Base-by-base conservation (phyloP, 2,329 filamentous ascomycete genomes). In the Ophiostoma ulmi region DNA sequence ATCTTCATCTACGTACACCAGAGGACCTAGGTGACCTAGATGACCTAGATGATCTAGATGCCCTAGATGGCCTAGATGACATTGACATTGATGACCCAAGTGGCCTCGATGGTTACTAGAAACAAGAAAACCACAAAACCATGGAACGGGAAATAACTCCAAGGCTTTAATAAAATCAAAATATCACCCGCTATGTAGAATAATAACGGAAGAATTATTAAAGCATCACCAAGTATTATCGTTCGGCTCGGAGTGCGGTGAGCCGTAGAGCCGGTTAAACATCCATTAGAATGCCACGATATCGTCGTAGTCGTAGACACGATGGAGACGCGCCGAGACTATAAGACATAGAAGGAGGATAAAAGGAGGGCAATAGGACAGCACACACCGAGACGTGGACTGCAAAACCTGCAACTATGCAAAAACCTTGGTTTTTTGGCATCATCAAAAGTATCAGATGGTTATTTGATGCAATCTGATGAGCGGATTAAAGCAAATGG, bases 251-350 rank as follows among this genome's bases (percentile, higher is more conserved):
- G 52, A 26, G n/a, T 63, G 36, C 58, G 58, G 26, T 63, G 58
- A 63, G 58, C 55, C 55, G 55, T 26, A 14, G 55, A 61, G 55
- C 58, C 58, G 26, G 58, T 20, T 4, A 63, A 17, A 14, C 58
- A 63, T 63, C 58, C 58, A 36, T 63, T 26, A 17, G 13, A 35
- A 63, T 63, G 58, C 36, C 58, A 63, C 58, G 58, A 63, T 35
- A 20, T 58, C 52, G 52, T 58, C 22, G 52, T 22, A 13, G 52
- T 58, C 22, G 52, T 26, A 58, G 52, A 58, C 52, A 63, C 58
- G 26, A 63, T 63, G 58, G 58, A 63, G 58, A 63, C 58, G 26
- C 58, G 11, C 26, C 58, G 58, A 63, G 58, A 26, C 14, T 13
- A 35, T 26, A 63, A 26, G 17, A n/a, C 44, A 48, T 3, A 8